Base-by-base conservation (phyloP, 2,329 filamentous ascomycete species). In the Penicillium paneum region DNA sequence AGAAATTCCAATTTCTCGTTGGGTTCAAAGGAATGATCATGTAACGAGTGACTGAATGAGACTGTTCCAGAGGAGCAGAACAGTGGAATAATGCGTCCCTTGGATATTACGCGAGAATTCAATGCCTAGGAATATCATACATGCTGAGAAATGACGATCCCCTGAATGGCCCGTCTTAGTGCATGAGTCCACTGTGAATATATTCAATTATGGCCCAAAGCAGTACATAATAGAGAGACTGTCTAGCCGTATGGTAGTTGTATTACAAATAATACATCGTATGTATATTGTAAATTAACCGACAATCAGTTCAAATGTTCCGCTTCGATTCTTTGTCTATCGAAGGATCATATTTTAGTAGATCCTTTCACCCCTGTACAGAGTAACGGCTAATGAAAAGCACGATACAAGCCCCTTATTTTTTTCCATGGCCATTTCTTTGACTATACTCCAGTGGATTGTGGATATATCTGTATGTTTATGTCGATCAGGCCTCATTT, bases 121-220 rank as follows among this genome's bases (percentile, higher is more conserved):
- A 7, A 29, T 43, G 29, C 38, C 29, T 11, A 8, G 38, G 15
- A 28, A 34, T 35, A 21, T 6, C 32, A 35, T 19, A 40, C 26
- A 44, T 34, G 50, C 46, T 54, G 46, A 50, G 24, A 41, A 56
- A 56, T 56, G 24, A 17, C n/a, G 15, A 17, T 13, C 56, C 49
- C 47, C 49, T 56, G 54, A 56, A 53, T 56, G 54, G 54, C n/a
- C 45, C 35, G 24, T 28, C 5, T 26, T 31, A 50, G 45, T n/a
- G 41, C 13, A 26, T 21, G 28, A 45, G 12, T 11, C 26, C n/a
- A 52, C 13, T 29, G 3, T 26, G 10, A 36, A 19, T 17, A 28
- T 13, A 38, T 42, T 28, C 39, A 40, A 31, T 32, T 17, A 26
- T 13, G 11, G 3, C 32, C 41, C 42, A 32, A 35, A 13, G 34